Percentiles rank a stretch among this genome's conserved stretches.
These are phyloP conservation scores for Colletotrichum musicola DNA, from an alignment of 2,329 filamentous ascomycete species.

Conservation along the genomic window DNA sequence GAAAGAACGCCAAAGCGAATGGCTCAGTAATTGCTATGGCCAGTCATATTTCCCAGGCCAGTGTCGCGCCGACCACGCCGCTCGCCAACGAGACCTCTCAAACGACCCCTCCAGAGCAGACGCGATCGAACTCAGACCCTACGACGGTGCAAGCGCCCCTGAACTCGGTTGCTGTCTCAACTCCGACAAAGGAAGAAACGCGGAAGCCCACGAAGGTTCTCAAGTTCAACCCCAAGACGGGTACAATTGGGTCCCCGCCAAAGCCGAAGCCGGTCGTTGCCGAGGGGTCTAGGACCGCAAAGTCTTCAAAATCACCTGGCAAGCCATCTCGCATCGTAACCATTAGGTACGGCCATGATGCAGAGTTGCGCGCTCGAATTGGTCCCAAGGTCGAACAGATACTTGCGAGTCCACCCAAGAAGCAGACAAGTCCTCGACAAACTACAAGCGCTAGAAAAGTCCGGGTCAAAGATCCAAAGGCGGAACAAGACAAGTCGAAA, in stretches of 20 bases:
- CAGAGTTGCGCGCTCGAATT: conserved; percentile 58
- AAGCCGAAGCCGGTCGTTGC: conserved; percentile 58
- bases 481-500: conserved; percentile 44
- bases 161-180: not conserved
- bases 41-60: conserved; percentile 41
- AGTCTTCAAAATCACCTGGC: conserved; percentile 16
- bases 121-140: not conserved
- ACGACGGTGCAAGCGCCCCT: not conserved
- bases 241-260: conserved; percentile 73
- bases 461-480: conserved; percentile 41
- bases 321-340: conserved; percentile 28
- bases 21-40: conserved; percentile 41
- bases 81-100: conserved; percentile 12
- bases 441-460: conserved; percentile 46
- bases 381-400: conserved; percentile 75
- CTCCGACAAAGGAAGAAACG: conserved; percentile 14
- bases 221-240: conserved; percentile 70
- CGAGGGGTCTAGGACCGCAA: conserved; percentile 33
- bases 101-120: not conserved
- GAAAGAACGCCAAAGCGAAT: conserved; percentile 43
- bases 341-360: conserved; percentile 47
- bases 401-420: conserved; percentile 51
- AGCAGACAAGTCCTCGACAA: conserved; percentile 41
- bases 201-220: conserved; percentile 56
- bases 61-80: not conserved